Percentiles rank a stretch among this genome's conserved stretches.
These are phyloP conservation scores for Kalmusia sp. DNA, from an alignment of 2,329 filamentous ascomycete species.

Conservation along the genomic window DNA sequence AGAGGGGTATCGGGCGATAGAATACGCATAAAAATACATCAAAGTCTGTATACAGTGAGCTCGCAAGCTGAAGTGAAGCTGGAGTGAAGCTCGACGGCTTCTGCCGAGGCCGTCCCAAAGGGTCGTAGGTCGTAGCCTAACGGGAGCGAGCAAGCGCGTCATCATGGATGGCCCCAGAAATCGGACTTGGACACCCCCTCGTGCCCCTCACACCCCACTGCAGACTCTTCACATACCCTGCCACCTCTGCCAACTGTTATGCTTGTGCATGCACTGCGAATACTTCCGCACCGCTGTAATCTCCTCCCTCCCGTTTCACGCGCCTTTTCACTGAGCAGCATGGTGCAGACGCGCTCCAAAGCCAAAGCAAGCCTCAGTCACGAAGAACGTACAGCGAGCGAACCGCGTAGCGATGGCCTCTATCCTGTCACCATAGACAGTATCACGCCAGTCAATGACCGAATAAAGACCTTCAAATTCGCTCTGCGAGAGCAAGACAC, in stretches of 20 bases:
- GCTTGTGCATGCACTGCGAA: conserved; percentile 7
- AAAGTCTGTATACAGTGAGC: background rate
- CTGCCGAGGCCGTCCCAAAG: conserved; percentile 8
- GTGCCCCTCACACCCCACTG: conserved; percentile 2
- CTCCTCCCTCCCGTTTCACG: conserved; percentile 22
- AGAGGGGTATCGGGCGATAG: background rate
- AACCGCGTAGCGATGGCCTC: conserved; percentile 72
- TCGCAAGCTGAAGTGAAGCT: background rate
- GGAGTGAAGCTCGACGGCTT: conserved; percentile 4
- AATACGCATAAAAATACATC: background rate
- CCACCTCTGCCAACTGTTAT: conserved; percentile 10
- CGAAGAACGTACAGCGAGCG: conserved; percentile 74
- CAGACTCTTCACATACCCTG: conserved; percentile 11
- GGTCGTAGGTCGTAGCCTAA: background rate
- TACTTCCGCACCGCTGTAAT: conserved; percentile 16
- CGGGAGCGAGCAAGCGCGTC: conserved; percentile 1
- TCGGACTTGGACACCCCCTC: background rate
- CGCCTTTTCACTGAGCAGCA: conserved; percentile 31
- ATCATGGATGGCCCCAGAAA: background rate
- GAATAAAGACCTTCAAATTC: conserved; percentile 73
- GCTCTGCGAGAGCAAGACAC: conserved; percentile 58
- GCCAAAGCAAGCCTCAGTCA: conserved; percentile 56
- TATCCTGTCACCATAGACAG: conserved; percentile 67
- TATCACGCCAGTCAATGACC: conserved; percentile 70
- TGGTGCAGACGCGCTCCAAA: conserved; percentile 36